These are phyloP conservation scores for Pseudognaphalium luteoalbum DNA, from an alignment of 129 eudicot genomes.

Conservation along the genomic window DNA sequence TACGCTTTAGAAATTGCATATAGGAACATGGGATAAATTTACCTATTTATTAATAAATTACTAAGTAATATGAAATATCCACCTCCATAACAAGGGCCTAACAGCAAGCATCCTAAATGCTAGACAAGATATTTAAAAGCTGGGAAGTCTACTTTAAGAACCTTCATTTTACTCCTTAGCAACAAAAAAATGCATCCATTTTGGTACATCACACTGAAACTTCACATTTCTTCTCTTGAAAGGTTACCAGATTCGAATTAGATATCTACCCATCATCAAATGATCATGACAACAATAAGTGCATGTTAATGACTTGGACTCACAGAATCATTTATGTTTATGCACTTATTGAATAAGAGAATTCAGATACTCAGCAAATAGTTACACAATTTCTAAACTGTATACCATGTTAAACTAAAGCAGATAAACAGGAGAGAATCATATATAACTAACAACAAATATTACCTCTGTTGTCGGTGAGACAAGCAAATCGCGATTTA, in stretches of 20 bases:
- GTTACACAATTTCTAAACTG: neutral
- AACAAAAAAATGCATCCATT: neutral
- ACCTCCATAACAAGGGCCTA: neutral
- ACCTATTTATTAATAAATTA: no score
- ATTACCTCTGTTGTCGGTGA: constrained; percentile 69
- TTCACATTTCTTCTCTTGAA: neutral
- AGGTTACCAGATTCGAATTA: neutral
- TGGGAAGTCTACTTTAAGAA: neutral
- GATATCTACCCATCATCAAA: neutral
- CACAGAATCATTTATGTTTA: neutral
- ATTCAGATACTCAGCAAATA: neutral
- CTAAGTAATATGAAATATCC: no score
- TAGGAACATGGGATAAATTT: no score
- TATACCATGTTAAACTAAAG: neutral
- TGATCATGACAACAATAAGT: neutral
- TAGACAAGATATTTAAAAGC: neutral
- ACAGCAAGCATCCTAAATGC: neutral
- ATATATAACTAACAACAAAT: neutral
- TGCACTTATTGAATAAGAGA: neutral
- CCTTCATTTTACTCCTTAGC: neutral
- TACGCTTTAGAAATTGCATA: no score
- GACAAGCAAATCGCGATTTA: constrained; percentile 72
- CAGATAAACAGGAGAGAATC: neutral
- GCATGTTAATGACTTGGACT: neutral
- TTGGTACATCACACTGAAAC: neutral